Conservation (phyloP, 805 yeast species). For the Candida nonsorbophila region DNA sequence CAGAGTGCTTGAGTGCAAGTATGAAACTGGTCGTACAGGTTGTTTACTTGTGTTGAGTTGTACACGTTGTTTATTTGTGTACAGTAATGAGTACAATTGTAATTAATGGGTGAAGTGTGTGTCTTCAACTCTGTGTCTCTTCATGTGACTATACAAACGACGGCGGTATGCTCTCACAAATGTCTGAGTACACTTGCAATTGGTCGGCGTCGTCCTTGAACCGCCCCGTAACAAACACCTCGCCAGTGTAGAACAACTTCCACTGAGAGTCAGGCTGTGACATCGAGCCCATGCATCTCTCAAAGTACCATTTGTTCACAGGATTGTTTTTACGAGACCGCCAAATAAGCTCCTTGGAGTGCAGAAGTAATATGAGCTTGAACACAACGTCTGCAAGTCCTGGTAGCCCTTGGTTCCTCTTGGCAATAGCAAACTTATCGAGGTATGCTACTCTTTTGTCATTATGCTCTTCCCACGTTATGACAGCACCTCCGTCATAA, state of each 20-base stretch:
- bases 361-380: constrained; percentile 66
- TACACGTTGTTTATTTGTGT: no score
- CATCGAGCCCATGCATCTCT: constrained; percentile 71
- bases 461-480: constrained; percentile 64
- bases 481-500: constrained; percentile 91
- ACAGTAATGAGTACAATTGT: no score
- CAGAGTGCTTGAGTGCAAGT: no score
- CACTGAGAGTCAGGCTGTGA: constrained; percentile 29
- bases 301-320: constrained; percentile 97
- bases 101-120: no score
- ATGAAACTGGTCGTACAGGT: no score
- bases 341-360: constrained; percentile 79
- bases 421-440: constrained; percentile 90
- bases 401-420: constrained; percentile 80
- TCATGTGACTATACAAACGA: constrained; percentile 37
- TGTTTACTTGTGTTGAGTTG: no score
- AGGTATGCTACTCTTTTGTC: constrained; percentile 60
- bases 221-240: constrained; percentile 24
- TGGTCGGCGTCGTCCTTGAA: constrained; percentile 18
- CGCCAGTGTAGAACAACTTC: constrained; percentile 40
- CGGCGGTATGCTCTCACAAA: constrained; percentile 56
- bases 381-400: constrained; percentile 93
- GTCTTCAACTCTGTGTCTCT: no score
- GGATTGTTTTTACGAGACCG: constrained; percentile 83
- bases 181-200: constrained; percentile 43